phyloP scores from a whole-genome alignment of 306 rosid genomes.

The Rubus parviflorus region DNA sequence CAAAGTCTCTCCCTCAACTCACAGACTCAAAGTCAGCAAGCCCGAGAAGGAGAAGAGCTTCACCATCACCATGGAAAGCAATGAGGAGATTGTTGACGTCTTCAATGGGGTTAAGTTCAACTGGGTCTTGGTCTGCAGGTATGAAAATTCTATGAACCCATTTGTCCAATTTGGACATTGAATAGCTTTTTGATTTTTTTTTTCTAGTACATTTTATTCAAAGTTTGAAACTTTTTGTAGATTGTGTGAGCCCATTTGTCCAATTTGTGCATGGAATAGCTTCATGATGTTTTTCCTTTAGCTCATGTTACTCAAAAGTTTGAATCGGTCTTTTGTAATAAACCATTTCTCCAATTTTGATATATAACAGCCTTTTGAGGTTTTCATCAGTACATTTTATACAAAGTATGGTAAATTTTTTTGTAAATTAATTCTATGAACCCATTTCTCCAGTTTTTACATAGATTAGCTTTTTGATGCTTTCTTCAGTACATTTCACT shows the following conservation, averaged over 20 bases:
- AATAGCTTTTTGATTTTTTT: not conserved
- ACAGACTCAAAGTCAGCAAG: slow-evolving; percentile 47
- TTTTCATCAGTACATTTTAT: not conserved
- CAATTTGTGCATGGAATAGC: not conserved
- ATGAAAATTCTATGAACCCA: not conserved
- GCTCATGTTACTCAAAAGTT: not conserved
- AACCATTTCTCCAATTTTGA: not conserved
- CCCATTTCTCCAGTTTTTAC: not conserved
- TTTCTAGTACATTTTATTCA: not conserved
- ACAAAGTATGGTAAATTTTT: not conserved
- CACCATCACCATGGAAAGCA: slow-evolving; percentile 44
- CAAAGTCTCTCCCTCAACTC: slow-evolving; percentile 49
- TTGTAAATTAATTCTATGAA: not conserved
- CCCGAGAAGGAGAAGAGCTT: slow-evolving; percentile 39
- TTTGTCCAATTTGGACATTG: not conserved
- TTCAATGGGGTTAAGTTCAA: slow-evolving; percentile 48
- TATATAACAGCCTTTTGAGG: not conserved
- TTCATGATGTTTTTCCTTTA: not conserved
- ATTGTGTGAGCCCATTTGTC: not conserved
- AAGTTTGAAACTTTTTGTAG: not conserved
- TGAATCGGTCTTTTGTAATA: not conserved
- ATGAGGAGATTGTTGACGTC: slow-evolving; percentile 40
- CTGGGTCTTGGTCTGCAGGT: slow-evolving; percentile 47
- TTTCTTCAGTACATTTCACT: not conserved
- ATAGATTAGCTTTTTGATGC: not conserved